Percentiles rank a stretch among this genome's conserved stretches.
These are phyloP conservation scores for Yamadazyma endophytica DNA, from an alignment of 805 yeast species.

Conservation along the genomic window DNA sequence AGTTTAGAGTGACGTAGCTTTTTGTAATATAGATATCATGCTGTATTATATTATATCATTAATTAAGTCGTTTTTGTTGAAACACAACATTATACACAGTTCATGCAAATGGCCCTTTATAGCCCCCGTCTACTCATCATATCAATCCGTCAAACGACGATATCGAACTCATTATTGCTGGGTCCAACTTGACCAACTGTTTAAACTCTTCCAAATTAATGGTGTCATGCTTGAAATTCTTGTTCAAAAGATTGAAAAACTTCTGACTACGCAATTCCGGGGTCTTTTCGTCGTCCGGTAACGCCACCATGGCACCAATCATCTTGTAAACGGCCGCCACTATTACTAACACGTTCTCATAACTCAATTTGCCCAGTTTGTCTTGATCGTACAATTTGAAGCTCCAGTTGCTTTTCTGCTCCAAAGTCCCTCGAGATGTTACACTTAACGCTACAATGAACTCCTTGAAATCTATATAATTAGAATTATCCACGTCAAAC, in stretches of 20 bases:
- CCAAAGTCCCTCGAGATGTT: conserved; percentile 79
- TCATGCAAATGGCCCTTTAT: no score
- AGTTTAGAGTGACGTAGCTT: no score
- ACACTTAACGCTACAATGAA: conserved; percentile 84
- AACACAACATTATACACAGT: no score
- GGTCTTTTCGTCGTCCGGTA: conserved; percentile 85
- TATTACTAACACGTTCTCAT: conserved; percentile 74
- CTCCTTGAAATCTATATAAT: conserved; percentile 85
- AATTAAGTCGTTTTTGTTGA: no score
- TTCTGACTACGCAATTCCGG: conserved; percentile 85
- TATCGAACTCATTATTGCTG: conserved; percentile 70
- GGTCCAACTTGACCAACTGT: conserved; percentile 74
- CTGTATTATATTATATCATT: no score
- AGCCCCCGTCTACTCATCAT: conserved; percentile 27
- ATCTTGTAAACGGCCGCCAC: conserved; percentile 84
- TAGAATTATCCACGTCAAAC: conserved; percentile 78
- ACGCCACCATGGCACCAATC: conserved; percentile 91
- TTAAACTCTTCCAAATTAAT: conserved; percentile 82
- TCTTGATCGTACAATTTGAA: conserved; percentile 84
- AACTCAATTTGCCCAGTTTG: conserved; percentile 70
- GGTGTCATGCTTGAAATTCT: conserved; percentile 57
- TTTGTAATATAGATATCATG: no score
- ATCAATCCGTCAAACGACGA: conserved; percentile 80
- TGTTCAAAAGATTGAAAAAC: conserved; percentile 71
- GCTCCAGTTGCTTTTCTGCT: conserved; percentile 86